phyloP scores from a whole-genome alignment of 2,329 filamentous ascomycete species.

The Fusarium sacchari region DNA sequence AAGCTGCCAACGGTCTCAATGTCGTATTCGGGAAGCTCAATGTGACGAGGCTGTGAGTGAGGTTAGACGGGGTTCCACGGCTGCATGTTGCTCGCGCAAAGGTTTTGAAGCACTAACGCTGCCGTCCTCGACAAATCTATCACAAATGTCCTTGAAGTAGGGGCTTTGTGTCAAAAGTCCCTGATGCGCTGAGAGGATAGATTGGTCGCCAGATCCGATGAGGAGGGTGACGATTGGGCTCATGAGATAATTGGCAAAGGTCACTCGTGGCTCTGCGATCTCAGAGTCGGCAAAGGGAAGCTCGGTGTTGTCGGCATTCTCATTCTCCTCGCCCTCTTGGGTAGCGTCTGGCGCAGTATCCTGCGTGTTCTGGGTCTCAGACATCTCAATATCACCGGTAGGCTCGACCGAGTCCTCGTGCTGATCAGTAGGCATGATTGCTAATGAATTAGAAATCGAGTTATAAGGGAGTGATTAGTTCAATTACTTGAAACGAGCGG shows the following conservation, averaged over 20 bases:
- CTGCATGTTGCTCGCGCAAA: neutral
- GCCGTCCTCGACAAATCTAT: slow-evolving; percentile 68
- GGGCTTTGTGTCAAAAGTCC: slow-evolving; percentile 78
- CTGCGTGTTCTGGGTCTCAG: slow-evolving; percentile 39
- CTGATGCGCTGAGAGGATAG: slow-evolving; percentile 81
- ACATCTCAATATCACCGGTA: slow-evolving; percentile 54
- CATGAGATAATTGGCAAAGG: slow-evolving; percentile 69
- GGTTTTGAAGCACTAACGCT: slow-evolving; percentile 59
- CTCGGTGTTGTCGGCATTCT: slow-evolving; percentile 47
- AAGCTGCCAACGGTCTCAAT: slow-evolving; percentile 51
- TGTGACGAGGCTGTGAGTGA: slow-evolving; percentile 64
- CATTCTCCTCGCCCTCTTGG: slow-evolving; percentile 49
- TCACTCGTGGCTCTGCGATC: slow-evolving; percentile 49
- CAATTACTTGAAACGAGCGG: slow-evolving; percentile 11
- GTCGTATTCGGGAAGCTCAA: slow-evolving; percentile 66
- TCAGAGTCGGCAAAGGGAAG: slow-evolving; percentile 53
- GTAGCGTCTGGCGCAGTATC: slow-evolving; percentile 40
- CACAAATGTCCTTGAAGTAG: slow-evolving; percentile 73
- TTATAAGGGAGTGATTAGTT: neutral
- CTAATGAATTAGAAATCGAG: neutral
- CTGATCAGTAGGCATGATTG: slow-evolving; percentile 47
- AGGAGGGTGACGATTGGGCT: slow-evolving; percentile 76
- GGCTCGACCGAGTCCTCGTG: slow-evolving; percentile 41
- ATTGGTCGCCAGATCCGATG: slow-evolving; percentile 71
- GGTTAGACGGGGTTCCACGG: neutral